Evolutionary conservation across 768 basidiomycete species (phyloP).

Genomic region (Rhizopogon vulgaris): DNA sequence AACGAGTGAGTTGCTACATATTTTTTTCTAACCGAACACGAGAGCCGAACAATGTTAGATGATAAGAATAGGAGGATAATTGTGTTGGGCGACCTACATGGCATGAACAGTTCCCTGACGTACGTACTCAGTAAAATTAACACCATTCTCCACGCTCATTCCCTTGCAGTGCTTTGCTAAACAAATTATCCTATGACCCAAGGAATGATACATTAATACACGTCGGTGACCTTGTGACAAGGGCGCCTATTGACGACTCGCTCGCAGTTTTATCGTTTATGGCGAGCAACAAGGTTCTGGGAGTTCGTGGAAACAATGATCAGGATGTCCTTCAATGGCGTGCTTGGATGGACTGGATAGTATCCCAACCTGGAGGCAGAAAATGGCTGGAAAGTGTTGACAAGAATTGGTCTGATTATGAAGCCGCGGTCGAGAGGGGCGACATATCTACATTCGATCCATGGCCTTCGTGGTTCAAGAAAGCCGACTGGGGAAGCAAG

Average conservation of each 20-base stretch:
- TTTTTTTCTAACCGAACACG: background rate
- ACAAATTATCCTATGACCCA: conserved; percentile 53
- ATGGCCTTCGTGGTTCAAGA: conserved; percentile 29
- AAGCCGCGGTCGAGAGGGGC: conserved; percentile 18
- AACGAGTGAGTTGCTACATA: conserved; percentile 31
- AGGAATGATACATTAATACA: conserved; percentile 67
- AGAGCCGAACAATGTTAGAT: conserved; percentile 31
- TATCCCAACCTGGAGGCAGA: conserved; percentile 30
- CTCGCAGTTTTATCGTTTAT: conserved; percentile 61
- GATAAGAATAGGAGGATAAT: conserved; percentile 53
- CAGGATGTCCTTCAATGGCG: conserved; percentile 89
- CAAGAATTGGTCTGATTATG: conserved; percentile 29
- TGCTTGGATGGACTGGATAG: conserved; percentile 79
- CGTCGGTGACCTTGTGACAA: conserved; percentile 78
- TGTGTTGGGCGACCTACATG: conserved; percentile 86
- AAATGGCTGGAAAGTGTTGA: conserved; percentile 55
- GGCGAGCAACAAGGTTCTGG: conserved; percentile 54
- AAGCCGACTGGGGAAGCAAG: conserved; percentile 38
- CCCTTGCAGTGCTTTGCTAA: conserved; percentile 50
- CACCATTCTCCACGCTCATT: conserved; percentile 3
- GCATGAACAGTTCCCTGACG: conserved; percentile 65
- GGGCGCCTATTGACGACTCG: conserved; percentile 56
- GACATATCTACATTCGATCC: conserved; percentile 24
- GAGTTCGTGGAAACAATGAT: conserved; percentile 94
- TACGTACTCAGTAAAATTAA: conserved; percentile 28